Base-by-base conservation (phyloP, 23 red algal genomes). In the Chondrus crispus region DNA sequence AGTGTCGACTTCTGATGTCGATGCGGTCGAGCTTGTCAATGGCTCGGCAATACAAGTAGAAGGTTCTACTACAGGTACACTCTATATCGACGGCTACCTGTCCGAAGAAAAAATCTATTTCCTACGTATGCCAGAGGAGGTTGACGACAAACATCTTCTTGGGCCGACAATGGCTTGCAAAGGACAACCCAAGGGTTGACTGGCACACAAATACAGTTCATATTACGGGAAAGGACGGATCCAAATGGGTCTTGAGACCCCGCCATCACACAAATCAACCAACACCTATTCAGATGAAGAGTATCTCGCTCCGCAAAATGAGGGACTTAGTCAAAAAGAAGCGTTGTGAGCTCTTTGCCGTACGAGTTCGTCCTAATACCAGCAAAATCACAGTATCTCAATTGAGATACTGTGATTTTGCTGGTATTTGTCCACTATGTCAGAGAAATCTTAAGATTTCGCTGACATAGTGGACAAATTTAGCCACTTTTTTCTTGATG, bases 401-500 rank as follows among this genome's bases (percentile, higher is more conserved):
- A 80, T 80, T 66, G 40, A 26, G 32, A 85, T 18, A 55, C 51
- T 55, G 14, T n/a, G 16, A 55, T 55, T n/a, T 55, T 39, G 40
- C 53, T 47, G 5, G 58, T n/a, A 19, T 3, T 5, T 32, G 81
- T 46, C 10, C 46, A 55, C 75, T 12, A 22, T 3, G n/a, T n/a
- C n/a, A n/a, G n/a, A n/a, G n/a, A n/a, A n/a, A n/a, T n/a, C n/a
- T n/a, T n/a, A n/a, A n/a, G 47, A 53, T 46, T 52, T 80, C 2
- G 45, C 75, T 57, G 4, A n/a, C 2, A 80, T 55, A 3, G 75
- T 80, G 48, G 47, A 85, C 2, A n/a, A n/a, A n/a, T n/a, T n/a
- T n/a, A n/a, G n/a, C n/a, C 5, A 68, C 54, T 1, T 89, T 47
- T 89, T 79, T 32, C 43, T 37, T 32, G 68, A 77, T 72, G 55